Evolutionary conservation across 306 rosid species (phyloP).

Genomic region (Biancaea sappan): DNA sequence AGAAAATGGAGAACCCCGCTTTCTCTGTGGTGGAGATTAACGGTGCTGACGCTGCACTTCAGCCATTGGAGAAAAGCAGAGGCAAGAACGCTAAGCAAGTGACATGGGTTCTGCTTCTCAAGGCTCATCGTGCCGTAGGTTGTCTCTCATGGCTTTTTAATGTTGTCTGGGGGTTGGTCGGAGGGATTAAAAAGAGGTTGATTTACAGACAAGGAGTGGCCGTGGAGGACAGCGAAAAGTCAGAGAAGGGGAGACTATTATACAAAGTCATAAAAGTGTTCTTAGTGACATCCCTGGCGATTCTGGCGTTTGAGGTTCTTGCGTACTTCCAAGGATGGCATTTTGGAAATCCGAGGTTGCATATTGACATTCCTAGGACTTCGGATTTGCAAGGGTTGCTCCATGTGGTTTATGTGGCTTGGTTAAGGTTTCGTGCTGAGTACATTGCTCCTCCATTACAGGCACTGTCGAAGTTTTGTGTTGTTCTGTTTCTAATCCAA

Average conservation of each 20-base stretch:
- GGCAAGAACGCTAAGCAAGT: conserved; percentile 89
- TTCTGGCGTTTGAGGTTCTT: conserved; percentile 74
- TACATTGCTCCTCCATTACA: conserved; percentile 81
- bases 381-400: conserved; percentile 72
- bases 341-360: conserved; percentile 67
- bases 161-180: conserved; percentile 69
- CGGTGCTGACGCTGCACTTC: conserved; percentile 81
- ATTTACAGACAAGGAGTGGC: conserved; percentile 61
- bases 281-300: conserved; percentile 62
- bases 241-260: conserved; percentile 63
- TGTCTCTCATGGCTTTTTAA: conserved; percentile 70
- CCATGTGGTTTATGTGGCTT: conserved; percentile 67
- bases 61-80: conserved; percentile 74
- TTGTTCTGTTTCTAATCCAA: conserved; percentile 83
- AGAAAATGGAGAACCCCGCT: conserved; percentile 83
- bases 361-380: conserved; percentile 67
- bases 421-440: conserved; percentile 78
- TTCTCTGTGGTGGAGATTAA: conserved; percentile 87
- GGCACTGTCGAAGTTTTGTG: conserved; percentile 82
- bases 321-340: conserved; percentile 88
- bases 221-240: conserved; percentile 60
- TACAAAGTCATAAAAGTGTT: conserved; percentile 70
- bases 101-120: conserved; percentile 90
- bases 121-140: conserved; percentile 79
- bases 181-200: conserved; percentile 76